These are phyloP conservation scores for Candida sojae DNA, from an alignment of 1,139 yeast genomes.

Conservation along the genomic window DNA sequence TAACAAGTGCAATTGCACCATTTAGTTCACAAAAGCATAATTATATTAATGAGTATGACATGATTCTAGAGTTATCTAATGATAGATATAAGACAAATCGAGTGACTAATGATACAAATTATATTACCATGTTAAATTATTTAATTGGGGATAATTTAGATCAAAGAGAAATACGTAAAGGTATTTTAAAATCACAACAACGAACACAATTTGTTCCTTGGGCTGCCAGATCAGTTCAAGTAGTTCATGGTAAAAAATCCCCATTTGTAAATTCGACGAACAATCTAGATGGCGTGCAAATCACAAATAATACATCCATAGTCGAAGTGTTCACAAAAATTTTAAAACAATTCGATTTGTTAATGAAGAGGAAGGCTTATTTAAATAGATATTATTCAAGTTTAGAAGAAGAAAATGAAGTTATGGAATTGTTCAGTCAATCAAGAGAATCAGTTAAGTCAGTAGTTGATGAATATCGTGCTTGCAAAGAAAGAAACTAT, in stretches of 20 bases:
- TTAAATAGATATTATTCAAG: conserved; percentile 73
- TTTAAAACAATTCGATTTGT: conserved; percentile 74
- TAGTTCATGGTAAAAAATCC: conserved; percentile 76
- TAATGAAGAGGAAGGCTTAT: conserved; percentile 82
- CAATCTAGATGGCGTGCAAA: conserved; percentile 70
- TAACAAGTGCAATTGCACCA: conserved; percentile 87
- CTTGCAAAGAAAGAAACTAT: conserved; percentile 58
- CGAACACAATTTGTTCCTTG: conserved; percentile 84
- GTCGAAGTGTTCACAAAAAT: conserved; percentile 65
- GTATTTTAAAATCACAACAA: conserved; percentile 74
- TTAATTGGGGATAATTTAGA: conserved; percentile 68
- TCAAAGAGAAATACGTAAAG: conserved; percentile 77
- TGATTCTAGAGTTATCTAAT: conserved; percentile 77
- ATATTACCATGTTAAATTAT: conserved; percentile 73
- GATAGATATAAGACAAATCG: conserved; percentile 79
- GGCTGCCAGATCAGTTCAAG: conserved; percentile 78
- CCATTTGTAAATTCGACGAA: conserved; percentile 43
- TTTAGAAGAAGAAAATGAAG: conserved; percentile 38
- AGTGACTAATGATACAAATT: conserved; percentile 34
- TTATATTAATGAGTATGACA: conserved; percentile 81
- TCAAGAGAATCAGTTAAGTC: conserved; percentile 71
- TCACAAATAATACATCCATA: conserved; percentile 77
- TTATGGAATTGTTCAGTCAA: conserved; percentile 76
- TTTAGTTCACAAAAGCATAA: conserved; percentile 61
- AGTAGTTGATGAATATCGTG: conserved; percentile 71